A percentile compares a stretch with the other conserved stretches of the same genome.
Evolutionary conservation across 2,329 filamentous ascomycete species (phyloP).

Genomic region (Bipolaris victoriae): DNA sequence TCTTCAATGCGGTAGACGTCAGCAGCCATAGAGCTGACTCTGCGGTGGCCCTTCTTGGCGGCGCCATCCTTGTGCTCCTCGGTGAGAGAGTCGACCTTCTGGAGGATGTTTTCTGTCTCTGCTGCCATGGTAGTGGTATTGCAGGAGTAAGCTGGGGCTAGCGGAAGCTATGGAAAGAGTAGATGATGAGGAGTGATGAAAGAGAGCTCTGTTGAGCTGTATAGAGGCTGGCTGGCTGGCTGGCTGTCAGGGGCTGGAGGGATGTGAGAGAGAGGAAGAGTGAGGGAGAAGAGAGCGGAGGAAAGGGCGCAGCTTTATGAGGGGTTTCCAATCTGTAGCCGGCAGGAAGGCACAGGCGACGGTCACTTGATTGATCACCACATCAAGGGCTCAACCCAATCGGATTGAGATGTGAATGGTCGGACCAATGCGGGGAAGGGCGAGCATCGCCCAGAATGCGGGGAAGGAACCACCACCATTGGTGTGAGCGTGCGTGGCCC

Average conservation of each 20-base stretch:
- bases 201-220: slow-evolving; percentile 24
- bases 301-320: slow-evolving; percentile 41
- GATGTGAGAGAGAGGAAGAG: slow-evolving; percentile 15
- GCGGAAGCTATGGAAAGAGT: slow-evolving; percentile 10
- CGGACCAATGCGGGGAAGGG: slow-evolving; percentile 31
- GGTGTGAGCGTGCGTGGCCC: slow-evolving; percentile 13
- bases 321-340: slow-evolving; percentile 33
- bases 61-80: slow-evolving; percentile 72
- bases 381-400: slow-evolving; percentile 30
- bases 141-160: slow-evolving; percentile 10
- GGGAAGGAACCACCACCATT: slow-evolving; percentile 25
- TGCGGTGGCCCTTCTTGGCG: slow-evolving; percentile 69
- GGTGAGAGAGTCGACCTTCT: slow-evolving; percentile 91
- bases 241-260: slow-evolving; percentile 6
- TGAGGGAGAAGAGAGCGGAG: slow-evolving; percentile 31
- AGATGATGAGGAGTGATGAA: slow-evolving; percentile 15
- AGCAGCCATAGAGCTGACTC: slow-evolving; percentile 73
- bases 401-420: slow-evolving; percentile 39
- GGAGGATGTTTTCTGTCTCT: slow-evolving; percentile 63
- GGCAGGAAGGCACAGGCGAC: slow-evolving; percentile 32
- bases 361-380: slow-evolving; percentile 49
- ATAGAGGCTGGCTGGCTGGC: slow-evolving; percentile 12
- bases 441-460: slow-evolving; percentile 28
- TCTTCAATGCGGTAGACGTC: slow-evolving; percentile 85
- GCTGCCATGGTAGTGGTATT: slow-evolving; percentile 58